Evolutionary conservation across 2,329 filamentous ascomycete genomes (phyloP).

Genomic region (Aspergillus fructus): DNA sequence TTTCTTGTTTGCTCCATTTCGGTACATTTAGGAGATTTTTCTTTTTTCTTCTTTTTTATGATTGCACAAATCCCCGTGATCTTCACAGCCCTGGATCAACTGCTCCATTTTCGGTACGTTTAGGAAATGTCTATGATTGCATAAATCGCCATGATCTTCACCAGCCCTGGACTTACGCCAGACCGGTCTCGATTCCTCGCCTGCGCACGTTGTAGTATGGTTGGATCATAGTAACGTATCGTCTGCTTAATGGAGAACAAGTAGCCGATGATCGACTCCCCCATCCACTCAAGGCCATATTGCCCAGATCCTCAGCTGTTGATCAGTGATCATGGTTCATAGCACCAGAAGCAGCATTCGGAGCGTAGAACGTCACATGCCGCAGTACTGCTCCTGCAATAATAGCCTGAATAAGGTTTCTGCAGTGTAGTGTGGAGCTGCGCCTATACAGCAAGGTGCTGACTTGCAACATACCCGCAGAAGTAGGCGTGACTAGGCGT

Average conservation of each 20-base stretch:
- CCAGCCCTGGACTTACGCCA: not conserved
- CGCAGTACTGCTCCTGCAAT: not conserved
- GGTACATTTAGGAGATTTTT: too few species aligned
- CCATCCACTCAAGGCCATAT: not conserved
- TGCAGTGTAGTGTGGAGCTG: not conserved
- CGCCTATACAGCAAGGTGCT: not conserved
- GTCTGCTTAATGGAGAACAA: not conserved
- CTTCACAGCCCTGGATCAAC: not conserved
- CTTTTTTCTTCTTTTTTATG: too few species aligned
- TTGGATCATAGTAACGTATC: not conserved
- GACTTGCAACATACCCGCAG: not conserved
- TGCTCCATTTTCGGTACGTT: not conserved
- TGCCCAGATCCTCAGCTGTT: not conserved
- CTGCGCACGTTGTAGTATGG: not conserved
- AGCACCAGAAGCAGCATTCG: not conserved
- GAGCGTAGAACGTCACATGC: not conserved
- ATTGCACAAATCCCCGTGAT: not conserved
- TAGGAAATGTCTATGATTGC: not conserved
- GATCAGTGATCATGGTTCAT: not conserved
- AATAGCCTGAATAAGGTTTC: not conserved
- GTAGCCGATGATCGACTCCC: not conserved
- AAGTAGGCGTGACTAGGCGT: not conserved
- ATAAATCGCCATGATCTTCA: not conserved
- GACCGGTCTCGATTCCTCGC: not conserved
- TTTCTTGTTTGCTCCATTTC: not conserved